Evolutionary conservation across 257 asterid species (phyloP).

Genomic region (Penstemon barbatus): DNA sequence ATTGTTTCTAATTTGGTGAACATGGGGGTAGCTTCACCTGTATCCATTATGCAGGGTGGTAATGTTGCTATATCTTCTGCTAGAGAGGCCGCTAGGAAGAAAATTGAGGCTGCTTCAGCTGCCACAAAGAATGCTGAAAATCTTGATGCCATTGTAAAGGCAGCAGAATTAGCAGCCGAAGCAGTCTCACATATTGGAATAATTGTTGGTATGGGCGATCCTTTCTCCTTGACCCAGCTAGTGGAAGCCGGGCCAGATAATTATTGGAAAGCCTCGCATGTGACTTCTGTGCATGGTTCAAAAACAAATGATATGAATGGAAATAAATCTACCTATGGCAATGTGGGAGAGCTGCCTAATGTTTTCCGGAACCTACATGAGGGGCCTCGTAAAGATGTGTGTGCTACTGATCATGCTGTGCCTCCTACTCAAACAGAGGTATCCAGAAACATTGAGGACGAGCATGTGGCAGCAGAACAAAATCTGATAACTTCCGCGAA

Average conservation of each 20-base stretch:
- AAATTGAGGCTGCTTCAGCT: conserved; percentile 93
- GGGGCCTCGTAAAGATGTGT: conserved; percentile 44
- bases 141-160: conserved; percentile 85
- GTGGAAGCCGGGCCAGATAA: conserved; percentile 73
- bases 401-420: conserved; percentile 18
- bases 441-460: conserved; percentile 35
- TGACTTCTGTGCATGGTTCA: conserved; percentile 37
- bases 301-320: conserved; percentile 38
- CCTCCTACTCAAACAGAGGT: conserved; percentile 41
- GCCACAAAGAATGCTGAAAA: conserved; percentile 93
- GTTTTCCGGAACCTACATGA: conserved; percentile 33
- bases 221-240: conserved; percentile 63
- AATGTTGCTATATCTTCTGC: conserved; percentile 63
- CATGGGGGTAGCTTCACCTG: conserved; percentile 45
- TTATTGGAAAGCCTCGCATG: conserved; percentile 57
- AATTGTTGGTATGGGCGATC: conserved; percentile 82
- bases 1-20: conserved; percentile 37
- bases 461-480: conserved; percentile 37
- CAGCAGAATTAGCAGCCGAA: conserved; percentile 95
- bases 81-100: conserved; percentile 88
- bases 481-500: conserved; percentile 32
- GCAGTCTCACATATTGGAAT: conserved; percentile 94
- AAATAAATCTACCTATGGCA: conserved; percentile 29
- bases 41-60: conserved; percentile 54
- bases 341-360: conserved; percentile 36